These are phyloP conservation scores for Martensiomyces pterosporus DNA, from an alignment of 192 early-diverging fungal genomes.

Conservation along the genomic window DNA sequence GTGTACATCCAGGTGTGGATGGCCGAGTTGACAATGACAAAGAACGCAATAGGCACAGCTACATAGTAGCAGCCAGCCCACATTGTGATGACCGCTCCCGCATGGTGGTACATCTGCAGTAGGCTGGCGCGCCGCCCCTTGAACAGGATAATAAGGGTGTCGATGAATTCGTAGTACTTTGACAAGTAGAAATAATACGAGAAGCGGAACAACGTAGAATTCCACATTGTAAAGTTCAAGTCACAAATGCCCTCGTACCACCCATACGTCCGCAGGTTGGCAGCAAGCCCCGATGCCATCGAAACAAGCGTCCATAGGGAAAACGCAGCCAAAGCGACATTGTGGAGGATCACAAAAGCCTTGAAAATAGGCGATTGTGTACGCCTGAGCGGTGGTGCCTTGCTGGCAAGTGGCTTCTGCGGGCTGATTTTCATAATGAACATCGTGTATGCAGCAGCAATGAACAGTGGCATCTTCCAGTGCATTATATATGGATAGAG, in stretches of 20 bases:
- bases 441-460: slow-evolving; percentile 59
- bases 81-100: slow-evolving; percentile 87
- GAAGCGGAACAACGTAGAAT: slow-evolving; percentile 65
- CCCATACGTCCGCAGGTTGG: slow-evolving; percentile 51
- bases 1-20: slow-evolving; percentile 88
- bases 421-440: slow-evolving; percentile 34
- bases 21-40: slow-evolving; percentile 75
- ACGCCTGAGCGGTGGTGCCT: slow-evolving; percentile 8
- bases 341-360: slow-evolving; percentile 74
- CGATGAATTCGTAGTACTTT: slow-evolving; percentile 86
- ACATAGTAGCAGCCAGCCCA: slow-evolving; percentile 74
- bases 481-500: slow-evolving; percentile 69
- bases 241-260: slow-evolving; percentile 68
- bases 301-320: slow-evolving; percentile 70
- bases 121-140: slow-evolving; percentile 70
- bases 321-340: slow-evolving; percentile 65
- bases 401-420: slow-evolving; percentile 15
- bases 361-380: slow-evolving; percentile 57
- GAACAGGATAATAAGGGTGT: slow-evolving; percentile 79
- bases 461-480: slow-evolving; percentile 63
- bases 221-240: slow-evolving; percentile 62
- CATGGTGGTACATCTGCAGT: slow-evolving; percentile 86
- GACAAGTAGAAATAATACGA: slow-evolving; percentile 85
- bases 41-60: slow-evolving; percentile 78
- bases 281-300: slow-evolving; percentile 54